Percentiles rank a stretch among this genome's conserved stretches.
phyloP scores from a whole-genome alignment of 2,329 filamentous ascomycete species.

The Sporothrix variecibatus region DNA sequence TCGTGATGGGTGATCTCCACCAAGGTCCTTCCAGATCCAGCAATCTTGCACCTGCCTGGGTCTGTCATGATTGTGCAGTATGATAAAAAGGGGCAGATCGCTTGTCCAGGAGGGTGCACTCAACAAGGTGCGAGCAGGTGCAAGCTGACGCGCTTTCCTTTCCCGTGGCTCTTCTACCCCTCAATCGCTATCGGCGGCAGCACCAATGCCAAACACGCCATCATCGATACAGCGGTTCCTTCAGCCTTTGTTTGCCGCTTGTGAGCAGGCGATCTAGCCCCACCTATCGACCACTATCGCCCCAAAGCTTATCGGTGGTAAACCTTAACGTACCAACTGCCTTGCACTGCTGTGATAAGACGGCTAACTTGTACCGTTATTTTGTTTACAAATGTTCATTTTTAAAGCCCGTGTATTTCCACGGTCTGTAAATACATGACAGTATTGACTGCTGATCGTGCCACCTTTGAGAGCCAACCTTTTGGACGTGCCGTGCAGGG shows the following conservation, averaged over 20 bases:
- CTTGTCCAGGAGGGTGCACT: neutral
- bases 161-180: constrained; percentile 13
- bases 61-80: neutral
- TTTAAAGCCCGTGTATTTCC: neutral
- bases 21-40: neutral
- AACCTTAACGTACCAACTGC: neutral
- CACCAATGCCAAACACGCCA: neutral
- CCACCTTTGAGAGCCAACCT: neutral
- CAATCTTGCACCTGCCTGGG: neutral
- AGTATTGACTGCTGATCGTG: neutral
- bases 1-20: neutral
- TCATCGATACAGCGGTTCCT: constrained; percentile 2
- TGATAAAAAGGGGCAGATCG: neutral
- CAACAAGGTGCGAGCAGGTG: neutral
- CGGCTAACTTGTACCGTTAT: neutral
- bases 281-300: neutral
- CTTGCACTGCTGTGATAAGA: neutral
- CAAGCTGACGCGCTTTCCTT: constrained; percentile 13
- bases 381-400: neutral
- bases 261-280: neutral
- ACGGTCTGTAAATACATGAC: neutral
- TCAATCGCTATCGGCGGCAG: constrained; percentile 15
- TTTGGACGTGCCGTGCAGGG: neutral
- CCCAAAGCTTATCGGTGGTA: neutral
- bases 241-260: constrained; percentile 14